A percentile compares a stretch with the other conserved stretches of the same genome.
phyloP scores from a whole-genome alignment of 768 basidiomycete species.

The Mrakia frigida region DNA sequence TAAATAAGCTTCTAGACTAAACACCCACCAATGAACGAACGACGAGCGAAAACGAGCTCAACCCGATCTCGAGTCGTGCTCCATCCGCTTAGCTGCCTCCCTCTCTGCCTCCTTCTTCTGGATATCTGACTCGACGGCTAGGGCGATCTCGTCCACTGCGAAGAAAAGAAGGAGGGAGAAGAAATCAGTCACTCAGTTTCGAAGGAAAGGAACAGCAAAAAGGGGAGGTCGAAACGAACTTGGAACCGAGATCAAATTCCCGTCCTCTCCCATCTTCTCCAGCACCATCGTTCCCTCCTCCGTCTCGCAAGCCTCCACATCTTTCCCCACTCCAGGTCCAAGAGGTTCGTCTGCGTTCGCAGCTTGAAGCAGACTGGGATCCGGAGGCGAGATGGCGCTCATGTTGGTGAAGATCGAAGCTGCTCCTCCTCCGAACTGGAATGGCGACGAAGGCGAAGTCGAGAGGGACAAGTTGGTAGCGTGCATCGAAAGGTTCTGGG shows the following conservation, averaged over 20 bases:
- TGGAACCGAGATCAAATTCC: conserved; percentile 2
- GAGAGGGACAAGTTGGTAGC: conserved; percentile 31
- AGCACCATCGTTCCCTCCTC: not conserved
- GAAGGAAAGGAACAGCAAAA: not conserved
- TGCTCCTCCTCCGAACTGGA: conserved; percentile 22
- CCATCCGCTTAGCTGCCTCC: not conserved
- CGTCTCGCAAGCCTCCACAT: conserved; percentile 32
- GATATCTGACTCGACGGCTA: not conserved
- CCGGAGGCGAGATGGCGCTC: conserved; percentile 41
- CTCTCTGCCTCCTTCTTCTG: conserved; percentile 7
- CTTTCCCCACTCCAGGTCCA: conserved; percentile 42
- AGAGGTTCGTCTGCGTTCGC: conserved; percentile 38
- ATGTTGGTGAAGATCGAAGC: conserved; percentile 33
- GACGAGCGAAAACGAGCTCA: not conserved
- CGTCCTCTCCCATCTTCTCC: not conserved
- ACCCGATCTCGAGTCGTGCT: not conserved
- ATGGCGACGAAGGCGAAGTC: conserved; percentile 28
- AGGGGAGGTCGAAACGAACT: not conserved
- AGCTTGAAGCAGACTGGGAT: conserved; percentile 39
- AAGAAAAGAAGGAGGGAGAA: not conserved
- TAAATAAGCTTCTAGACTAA: no score
- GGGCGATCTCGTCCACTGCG: conserved; percentile 8
- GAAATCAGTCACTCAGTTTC: not conserved
- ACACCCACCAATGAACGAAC: no score
- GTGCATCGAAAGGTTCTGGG: conserved; percentile 11